phyloP scores from a whole-genome alignment of 1,139 yeast genomes.

The Yamadazyma atlantica region DNA sequence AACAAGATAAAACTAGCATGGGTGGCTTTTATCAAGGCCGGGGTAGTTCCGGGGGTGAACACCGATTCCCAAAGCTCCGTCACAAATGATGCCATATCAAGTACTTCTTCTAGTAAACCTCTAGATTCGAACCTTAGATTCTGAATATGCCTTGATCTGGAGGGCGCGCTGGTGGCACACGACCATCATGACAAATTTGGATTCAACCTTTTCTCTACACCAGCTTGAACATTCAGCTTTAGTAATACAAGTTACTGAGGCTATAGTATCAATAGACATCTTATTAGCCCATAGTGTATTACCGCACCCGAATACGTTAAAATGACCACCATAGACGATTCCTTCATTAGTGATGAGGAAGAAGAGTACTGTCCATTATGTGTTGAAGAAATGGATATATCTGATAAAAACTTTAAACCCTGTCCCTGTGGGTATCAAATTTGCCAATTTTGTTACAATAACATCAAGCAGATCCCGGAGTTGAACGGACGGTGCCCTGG shows the following conservation, averaged over 20 bases:
- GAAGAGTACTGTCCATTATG: slow-evolving; percentile 90
- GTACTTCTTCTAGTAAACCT: no score
- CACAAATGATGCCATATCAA: slow-evolving; percentile 43
- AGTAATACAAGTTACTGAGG: neutral
- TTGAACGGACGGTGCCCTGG: slow-evolving; percentile 97
- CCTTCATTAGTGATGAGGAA: slow-evolving; percentile 74
- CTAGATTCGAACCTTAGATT: no score
- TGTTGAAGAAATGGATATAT: slow-evolving; percentile 95
- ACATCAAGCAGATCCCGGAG: slow-evolving; percentile 92
- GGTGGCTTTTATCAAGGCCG: slow-evolving; percentile 74
- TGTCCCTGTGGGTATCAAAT: slow-evolving; percentile 99
- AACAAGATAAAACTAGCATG: slow-evolving; percentile 33
- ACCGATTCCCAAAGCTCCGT: slow-evolving; percentile 85
- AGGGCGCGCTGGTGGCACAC: no score
- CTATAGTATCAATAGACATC: neutral
- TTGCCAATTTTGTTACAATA: slow-evolving; percentile 97
- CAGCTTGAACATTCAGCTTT: no score
- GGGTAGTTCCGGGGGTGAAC: slow-evolving; percentile 93
- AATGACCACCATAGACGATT: slow-evolving; percentile 33
- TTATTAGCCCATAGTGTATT: neutral
- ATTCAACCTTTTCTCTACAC: neutral
- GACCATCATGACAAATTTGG: neutral
- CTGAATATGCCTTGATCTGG: no score
- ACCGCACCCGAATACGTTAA: slow-evolving; percentile 2
- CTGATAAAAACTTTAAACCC: slow-evolving; percentile 95